Evolutionary conservation across 306 rosid species (phyloP), one percentile per base, ranked within the genome.

Genomic region (Begonia peltatifolia): DNA sequence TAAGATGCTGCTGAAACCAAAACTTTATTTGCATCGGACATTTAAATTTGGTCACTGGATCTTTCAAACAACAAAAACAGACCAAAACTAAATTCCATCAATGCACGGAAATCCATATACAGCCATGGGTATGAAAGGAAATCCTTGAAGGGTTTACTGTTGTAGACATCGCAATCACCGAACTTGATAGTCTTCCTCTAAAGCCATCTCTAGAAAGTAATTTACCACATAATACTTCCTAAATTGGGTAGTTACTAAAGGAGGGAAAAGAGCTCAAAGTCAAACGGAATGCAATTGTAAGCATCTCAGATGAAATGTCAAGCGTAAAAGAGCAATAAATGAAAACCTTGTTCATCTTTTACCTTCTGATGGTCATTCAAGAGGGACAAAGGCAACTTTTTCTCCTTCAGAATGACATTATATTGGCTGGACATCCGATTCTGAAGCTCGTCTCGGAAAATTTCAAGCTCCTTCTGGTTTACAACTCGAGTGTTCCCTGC

Each of bases 361-460:
- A 89, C 97, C 95, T 84, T 90, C 49, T 80, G 93, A 61, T 71
- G 83, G 66, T 90, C 95, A 35, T 72, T 78, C 57, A 90, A 66
- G 50, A 90, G 92, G 11, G 97, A 90, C 60, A 81, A 60, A 0
- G 95, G 97, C 46, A 90, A 59, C 11, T 76, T 81, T 80, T 65
- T 90, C 65, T 73, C 85, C 61, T 73, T 85, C 59, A 90, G 62
- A 67, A 90, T 76, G 56, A 90, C 94, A 76, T 80, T 80, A 47
- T 83, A 85, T 61, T 66, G 77, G 56, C 73, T 76, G 0, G 94
- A 76, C 87, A 74, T 76, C 36, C 76, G 82, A 41, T 12, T 81
- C 49, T 63, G 74, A 22, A 84, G 70, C 75, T 83, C 97, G 47
- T 90, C 94, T 2, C 92, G 79, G 57, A 83, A 85, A 50, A 80